Conservation (phyloP, 108 stramenopile genomes). For the Pseudonitzschia delicatissima region DNA sequence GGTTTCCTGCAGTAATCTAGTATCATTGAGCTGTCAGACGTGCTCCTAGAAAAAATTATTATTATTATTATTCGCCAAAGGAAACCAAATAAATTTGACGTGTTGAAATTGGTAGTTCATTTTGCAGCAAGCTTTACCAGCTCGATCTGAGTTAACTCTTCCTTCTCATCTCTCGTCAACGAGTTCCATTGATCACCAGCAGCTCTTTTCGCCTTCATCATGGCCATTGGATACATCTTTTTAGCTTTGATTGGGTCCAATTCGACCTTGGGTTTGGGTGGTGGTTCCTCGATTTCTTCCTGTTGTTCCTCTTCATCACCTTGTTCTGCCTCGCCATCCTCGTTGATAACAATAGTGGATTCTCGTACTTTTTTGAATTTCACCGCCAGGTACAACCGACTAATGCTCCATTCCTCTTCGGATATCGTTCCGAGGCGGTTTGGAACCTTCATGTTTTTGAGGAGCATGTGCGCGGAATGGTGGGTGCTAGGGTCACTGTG, state of each 20-base stretch:
- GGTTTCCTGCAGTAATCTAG: too few species aligned
- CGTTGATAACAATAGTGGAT: conserved; percentile 51
- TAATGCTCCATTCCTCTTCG: conserved; percentile 84
- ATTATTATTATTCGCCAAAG: too few species aligned
- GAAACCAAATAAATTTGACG: too few species aligned
- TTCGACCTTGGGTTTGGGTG: neutral
- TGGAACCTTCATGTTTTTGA: conserved; percentile 88
- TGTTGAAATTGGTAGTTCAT: neutral
- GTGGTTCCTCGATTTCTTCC: conserved; percentile 18
- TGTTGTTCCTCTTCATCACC: conserved; percentile 44
- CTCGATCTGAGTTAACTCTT: conserved; percentile 32
- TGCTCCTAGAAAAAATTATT: too few species aligned
- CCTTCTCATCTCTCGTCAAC: conserved; percentile 50
- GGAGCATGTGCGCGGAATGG: conserved; percentile 55
- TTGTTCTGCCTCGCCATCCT: conserved; percentile 60
- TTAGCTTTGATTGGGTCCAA: conserved; percentile 41
- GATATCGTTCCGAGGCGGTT: conserved; percentile 74
- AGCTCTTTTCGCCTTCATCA: conserved; percentile 52
- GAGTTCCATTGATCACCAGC: conserved; percentile 47
- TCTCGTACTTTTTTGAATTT: conserved; percentile 89
- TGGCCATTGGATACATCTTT: conserved; percentile 50
- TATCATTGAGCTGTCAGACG: too few species aligned
- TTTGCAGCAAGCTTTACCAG: conserved; percentile 25
- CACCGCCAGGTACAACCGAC: conserved; percentile 78
- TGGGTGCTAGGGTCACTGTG: conserved; percentile 54